Conservation (phyloP, 1,284 basidiomycete genomes). For the Ceratobasidium theobromae region DNA sequence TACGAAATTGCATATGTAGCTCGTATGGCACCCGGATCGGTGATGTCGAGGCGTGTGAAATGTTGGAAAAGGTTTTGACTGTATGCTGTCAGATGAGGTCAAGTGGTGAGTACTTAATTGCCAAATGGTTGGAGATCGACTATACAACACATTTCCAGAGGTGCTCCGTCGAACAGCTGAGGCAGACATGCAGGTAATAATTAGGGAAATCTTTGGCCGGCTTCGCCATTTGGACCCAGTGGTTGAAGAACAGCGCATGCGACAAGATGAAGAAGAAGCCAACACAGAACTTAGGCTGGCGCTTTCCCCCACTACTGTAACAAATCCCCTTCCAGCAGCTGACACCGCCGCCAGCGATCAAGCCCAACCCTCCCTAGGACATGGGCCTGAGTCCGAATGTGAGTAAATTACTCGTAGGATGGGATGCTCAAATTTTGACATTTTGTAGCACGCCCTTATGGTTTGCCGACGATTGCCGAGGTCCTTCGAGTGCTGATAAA, state of each 20-base stretch:
- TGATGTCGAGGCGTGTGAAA: constrained; percentile 96
- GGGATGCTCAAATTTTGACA: constrained; percentile 20
- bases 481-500: constrained; percentile 93
- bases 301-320: constrained; percentile 16
- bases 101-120: constrained; percentile 63
- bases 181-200: constrained; percentile 86
- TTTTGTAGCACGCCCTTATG: constrained; percentile 56
- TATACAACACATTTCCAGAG: constrained; percentile 53
- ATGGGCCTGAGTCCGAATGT: constrained; percentile 50
- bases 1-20: constrained; percentile 79
- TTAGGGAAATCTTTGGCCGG: constrained; percentile 77
- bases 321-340: constrained; percentile 15
- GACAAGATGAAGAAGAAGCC: constrained; percentile 32
- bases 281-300: constrained; percentile 9
- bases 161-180: constrained; percentile 91
- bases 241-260: constrained; percentile 66
- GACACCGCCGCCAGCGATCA: constrained; percentile 12
- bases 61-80: constrained; percentile 96
- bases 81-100: constrained; percentile 97
- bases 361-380: constrained; percentile 15
- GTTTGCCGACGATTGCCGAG: constrained; percentile 90
- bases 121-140: neutral
- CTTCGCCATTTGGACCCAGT: constrained; percentile 67
- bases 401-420: constrained; percentile 39
- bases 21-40: constrained; percentile 68